Conservation (phyloP, 257 asterid species). For the Catharanthus roseus region DNA sequence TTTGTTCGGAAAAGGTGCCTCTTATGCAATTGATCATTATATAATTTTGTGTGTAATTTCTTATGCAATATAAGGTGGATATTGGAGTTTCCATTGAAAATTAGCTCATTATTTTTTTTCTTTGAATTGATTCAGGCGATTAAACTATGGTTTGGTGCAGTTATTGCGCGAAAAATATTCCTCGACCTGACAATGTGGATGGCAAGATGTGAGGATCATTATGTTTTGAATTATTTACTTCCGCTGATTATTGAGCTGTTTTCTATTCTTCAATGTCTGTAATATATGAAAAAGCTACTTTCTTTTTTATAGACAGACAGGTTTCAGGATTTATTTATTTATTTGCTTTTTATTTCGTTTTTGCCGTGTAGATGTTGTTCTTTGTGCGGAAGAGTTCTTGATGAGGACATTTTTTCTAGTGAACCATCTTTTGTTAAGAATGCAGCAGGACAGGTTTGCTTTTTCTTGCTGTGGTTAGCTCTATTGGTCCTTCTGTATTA, state of each 20-base stretch:
- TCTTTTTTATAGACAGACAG: background rate
- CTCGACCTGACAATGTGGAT: slow-evolving; percentile 24
- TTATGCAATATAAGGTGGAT: background rate
- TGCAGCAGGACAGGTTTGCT: slow-evolving; percentile 59
- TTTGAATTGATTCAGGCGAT: slow-evolving; percentile 20
- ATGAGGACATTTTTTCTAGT: slow-evolving; percentile 45
- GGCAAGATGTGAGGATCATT: slow-evolving; percentile 46
- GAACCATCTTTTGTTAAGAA: slow-evolving; percentile 55
- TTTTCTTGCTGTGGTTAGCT: background rate
- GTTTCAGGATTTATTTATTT: background rate
- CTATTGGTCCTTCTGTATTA: background rate
- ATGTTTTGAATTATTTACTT: background rate
- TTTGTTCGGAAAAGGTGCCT: background rate
- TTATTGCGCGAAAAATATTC: slow-evolving; percentile 33
- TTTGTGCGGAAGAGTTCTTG: slow-evolving; percentile 59
- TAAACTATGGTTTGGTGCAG: slow-evolving; percentile 41
- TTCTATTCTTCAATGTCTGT: background rate
- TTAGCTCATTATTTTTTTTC: background rate
- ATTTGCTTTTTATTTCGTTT: background rate
- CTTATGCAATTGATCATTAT: background rate
- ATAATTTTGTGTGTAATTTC: background rate
- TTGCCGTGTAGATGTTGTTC: slow-evolving; percentile 47
- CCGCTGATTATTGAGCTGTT: background rate
- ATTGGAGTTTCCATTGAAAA: background rate
- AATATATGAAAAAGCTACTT: background rate